phyloP scores from a whole-genome alignment of 208 protist species.

The Trypanosoma lewisi region DNA sequence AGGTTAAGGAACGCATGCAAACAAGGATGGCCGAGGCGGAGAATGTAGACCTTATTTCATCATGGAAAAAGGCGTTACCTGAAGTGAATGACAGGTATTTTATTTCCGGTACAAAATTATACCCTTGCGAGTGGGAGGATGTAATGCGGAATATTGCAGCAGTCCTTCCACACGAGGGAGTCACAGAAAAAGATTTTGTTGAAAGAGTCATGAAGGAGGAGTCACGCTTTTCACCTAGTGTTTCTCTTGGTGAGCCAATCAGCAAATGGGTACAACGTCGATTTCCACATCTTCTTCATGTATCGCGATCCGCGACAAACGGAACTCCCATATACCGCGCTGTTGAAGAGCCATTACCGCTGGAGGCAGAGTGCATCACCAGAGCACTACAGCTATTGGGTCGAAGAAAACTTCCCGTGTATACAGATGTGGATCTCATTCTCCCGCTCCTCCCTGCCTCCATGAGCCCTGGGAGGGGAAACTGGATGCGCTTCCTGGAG shows the following conservation, averaged over 20 bases:
- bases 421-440: conserved; percentile 43
- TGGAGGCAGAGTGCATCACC: conserved; percentile 18
- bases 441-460: conserved; percentile 37
- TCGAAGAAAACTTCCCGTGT: conserved; percentile 56
- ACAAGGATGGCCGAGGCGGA: neutral
- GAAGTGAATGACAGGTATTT: conserved; percentile 26
- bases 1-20: conserved; percentile 19
- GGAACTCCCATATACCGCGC: conserved; percentile 37
- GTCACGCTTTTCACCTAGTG: conserved; percentile 17
- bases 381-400: conserved; percentile 48
- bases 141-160: conserved; percentile 32
- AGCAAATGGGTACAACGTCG: conserved; percentile 34
- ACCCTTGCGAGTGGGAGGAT: conserved; percentile 48
- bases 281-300: conserved; percentile 36
- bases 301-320: conserved; percentile 66
- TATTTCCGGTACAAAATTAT: conserved; percentile 17
- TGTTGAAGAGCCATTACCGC: conserved; percentile 2
- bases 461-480: conserved; percentile 22
- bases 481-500: conserved; percentile 24
- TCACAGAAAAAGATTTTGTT: conserved; percentile 46
- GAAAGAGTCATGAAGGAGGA: conserved; percentile 22
- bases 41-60: neutral
- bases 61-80: conserved; percentile 5
- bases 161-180: conserved; percentile 58
- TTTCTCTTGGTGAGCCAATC: conserved; percentile 29